These are phyloP conservation scores for Jackrogersella minutella DNA, from an alignment of 495 filamentous ascomycete genomes.

Conservation along the genomic window DNA sequence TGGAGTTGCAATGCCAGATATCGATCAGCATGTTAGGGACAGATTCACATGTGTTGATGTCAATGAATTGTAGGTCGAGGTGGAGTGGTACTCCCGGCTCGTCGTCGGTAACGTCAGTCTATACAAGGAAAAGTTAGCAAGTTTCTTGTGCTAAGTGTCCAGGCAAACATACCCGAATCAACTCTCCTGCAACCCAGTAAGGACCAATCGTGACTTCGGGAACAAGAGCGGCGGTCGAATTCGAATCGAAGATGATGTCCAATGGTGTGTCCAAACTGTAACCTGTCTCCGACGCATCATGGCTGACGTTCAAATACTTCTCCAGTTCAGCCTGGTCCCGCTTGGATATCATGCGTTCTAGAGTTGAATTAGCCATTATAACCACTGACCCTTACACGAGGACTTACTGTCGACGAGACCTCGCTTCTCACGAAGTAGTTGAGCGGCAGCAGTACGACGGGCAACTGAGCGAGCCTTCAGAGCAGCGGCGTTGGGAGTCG, in stretches of 20 bases:
- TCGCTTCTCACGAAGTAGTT: conserved; percentile 58
- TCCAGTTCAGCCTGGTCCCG: conserved; percentile 39
- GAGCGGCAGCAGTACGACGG: conserved; percentile 49
- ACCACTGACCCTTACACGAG: neutral
- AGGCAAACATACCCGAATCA: conserved; percentile 46
- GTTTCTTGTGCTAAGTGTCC: neutral
- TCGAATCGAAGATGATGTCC: conserved; percentile 56
- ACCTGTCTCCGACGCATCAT: conserved; percentile 31
- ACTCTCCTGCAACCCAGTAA: conserved; percentile 54
- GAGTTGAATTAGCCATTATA: neutral
- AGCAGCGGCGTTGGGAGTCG: conserved; percentile 38
- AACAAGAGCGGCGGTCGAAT: conserved; percentile 48
- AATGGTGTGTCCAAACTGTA: conserved; percentile 55
- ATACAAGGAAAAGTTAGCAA: conserved; percentile 45
- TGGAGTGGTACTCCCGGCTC: conserved; percentile 59
- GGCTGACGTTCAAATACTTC: conserved; percentile 37
- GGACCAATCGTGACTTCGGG: conserved; percentile 52
- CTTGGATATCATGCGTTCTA: conserved; percentile 40
- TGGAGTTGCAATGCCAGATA: conserved; percentile 60
- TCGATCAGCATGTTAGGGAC: conserved; percentile 59
- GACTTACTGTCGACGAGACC: conserved; percentile 56
- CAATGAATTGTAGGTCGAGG: conserved; percentile 64
- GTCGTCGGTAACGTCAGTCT: conserved; percentile 55
- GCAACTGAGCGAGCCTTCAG: conserved; percentile 47
- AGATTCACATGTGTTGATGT: conserved; percentile 60